These are phyloP conservation scores for Auriscalpium microsporum DNA, from an alignment of 768 basidiomycete species.

Conservation along the genomic window DNA sequence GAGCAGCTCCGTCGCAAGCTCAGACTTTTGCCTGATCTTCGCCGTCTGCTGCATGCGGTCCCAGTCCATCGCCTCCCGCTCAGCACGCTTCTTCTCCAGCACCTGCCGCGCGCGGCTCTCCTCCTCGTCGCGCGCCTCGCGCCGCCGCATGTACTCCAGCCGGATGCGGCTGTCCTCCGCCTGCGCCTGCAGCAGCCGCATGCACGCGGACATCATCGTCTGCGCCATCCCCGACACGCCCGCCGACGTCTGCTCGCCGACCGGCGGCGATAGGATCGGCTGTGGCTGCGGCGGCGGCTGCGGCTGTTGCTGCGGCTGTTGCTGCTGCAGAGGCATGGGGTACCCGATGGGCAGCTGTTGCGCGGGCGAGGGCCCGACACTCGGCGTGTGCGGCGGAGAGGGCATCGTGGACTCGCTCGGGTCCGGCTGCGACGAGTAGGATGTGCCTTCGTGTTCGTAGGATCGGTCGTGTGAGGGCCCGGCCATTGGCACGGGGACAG, in stretches of 20 bases:
- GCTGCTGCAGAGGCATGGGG: not conserved
- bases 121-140: slow-evolving; percentile 63
- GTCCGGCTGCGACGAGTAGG: slow-evolving; percentile 6
- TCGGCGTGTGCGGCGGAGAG: slow-evolving; percentile 15
- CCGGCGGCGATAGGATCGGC: not conserved
- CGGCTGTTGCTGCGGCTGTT: not conserved
- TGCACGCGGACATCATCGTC: slow-evolving; percentile 44
- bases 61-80: slow-evolving; percentile 49
- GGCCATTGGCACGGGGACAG: not conserved
- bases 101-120: slow-evolving; percentile 45
- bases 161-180: slow-evolving; percentile 63
- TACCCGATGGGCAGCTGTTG: slow-evolving; percentile 2
- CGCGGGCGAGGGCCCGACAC: slow-evolving; percentile 3
- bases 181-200: slow-evolving; percentile 59
- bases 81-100: slow-evolving; percentile 42
- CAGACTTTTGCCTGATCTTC: slow-evolving; percentile 51
- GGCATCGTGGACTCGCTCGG: slow-evolving; percentile 10
- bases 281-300: too few species aligned
- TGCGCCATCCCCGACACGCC: slow-evolving; percentile 45
- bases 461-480: slow-evolving; percentile 14
- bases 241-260: slow-evolving; percentile 32
- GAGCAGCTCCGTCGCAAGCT: slow-evolving; percentile 61
- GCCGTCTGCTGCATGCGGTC: slow-evolving; percentile 44
- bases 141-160: slow-evolving; percentile 56
- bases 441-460: slow-evolving; percentile 6